Evolutionary conservation across 139 green algal genomes (phyloP).

Genomic region (Auxenochlorella pyrenoidosa): DNA sequence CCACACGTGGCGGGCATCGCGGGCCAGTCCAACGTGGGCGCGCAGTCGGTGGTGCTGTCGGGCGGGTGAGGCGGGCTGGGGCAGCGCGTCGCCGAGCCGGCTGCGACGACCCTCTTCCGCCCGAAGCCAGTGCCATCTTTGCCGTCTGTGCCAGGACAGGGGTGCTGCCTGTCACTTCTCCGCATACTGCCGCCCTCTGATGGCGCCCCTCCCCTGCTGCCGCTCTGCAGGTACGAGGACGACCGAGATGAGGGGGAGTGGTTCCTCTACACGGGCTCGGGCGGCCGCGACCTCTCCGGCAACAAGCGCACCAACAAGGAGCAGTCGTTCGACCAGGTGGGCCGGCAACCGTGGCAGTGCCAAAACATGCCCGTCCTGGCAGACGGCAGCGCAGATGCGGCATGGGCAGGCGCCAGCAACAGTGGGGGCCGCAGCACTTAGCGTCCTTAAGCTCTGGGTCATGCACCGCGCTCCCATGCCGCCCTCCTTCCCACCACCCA

Average conservation of each 20-base stretch:
- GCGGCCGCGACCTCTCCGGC: slow-evolving; percentile 91
- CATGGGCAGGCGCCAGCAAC: not conserved
- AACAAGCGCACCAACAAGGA: slow-evolving; percentile 98
- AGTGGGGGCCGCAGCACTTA: no score
- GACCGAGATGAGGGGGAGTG: slow-evolving; percentile 94
- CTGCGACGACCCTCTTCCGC: no score
- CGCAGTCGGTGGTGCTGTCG: slow-evolving; percentile 83
- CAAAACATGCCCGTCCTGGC: not conserved
- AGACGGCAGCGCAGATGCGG: no score
- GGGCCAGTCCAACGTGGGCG: slow-evolving; percentile 82
- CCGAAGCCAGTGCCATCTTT: no score
- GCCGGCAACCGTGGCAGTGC: not conserved
- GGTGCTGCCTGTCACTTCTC: no score
- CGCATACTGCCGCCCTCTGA: no score
- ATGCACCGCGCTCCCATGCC: no score
- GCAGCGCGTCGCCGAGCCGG: not conserved
- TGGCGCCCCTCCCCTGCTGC: not conserved
- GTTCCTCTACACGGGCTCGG: slow-evolving; percentile 96
- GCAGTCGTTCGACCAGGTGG: slow-evolving; percentile 82
- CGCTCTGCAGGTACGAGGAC: slow-evolving; percentile 83
- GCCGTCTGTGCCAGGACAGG: no score
- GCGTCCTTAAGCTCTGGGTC: no score
- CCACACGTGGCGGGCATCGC: slow-evolving; percentile 97
- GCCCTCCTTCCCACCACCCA: no score
- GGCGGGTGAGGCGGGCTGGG: slow-evolving; percentile 50